Base-by-base conservation (phyloP, 1,284 basidiomycete genomes). In the Schizophyllum amplum region DNA sequence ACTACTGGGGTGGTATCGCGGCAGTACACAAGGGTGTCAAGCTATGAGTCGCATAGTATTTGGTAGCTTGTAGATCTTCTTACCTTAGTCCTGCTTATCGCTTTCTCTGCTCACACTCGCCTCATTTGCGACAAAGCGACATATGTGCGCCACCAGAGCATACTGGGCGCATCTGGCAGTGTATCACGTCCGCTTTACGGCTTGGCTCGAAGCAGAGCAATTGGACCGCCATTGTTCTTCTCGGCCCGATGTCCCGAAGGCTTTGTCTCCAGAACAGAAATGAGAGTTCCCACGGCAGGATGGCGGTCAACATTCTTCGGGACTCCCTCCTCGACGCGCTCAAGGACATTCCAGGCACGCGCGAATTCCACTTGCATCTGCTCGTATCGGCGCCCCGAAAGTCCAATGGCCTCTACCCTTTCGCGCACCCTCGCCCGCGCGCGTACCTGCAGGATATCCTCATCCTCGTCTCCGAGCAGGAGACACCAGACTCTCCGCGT, bases 11-110 rank as follows among this genome's bases (percentile, higher is more conserved):
- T 48, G 93, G 93, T 25, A 87, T 95, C 65, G 90, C 92, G 11
- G 84, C 83, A 60, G 80, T 94, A 59, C 93, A 94, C 72, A 92
- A 78, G 20, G 93, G 87, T 48, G 91, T 94, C 57, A 96, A 95
- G 70, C 62, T 88, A 53, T 86, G 76, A 62, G n/a, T n/a, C n/a
- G n/a, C n/a, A n/a, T n/a, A n/a, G n/a, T n/a, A n/a, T n/a, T n/a
- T n/a, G n/a, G n/a, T n/a, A n/a, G n/a, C n/a, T n/a, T n/a, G n/a
- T n/a, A n/a, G n/a, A n/a, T n/a, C n/a, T n/a, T n/a, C n/a, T n/a
- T n/a, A n/a, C n/a, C n/a, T n/a, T n/a, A n/a, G n/a, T n/a, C n/a
- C n/a, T n/a, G n/a, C n/a, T n/a, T n/a, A n/a, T n/a, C n/a, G n/a
- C n/a, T n/a, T n/a, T n/a, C n/a, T n/a, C n/a, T n/a, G n/a, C n/a